Evolutionary conservation across 2,329 filamentous ascomycete genomes (phyloP).

Genomic region (Paracamarosporium sp.): DNA sequence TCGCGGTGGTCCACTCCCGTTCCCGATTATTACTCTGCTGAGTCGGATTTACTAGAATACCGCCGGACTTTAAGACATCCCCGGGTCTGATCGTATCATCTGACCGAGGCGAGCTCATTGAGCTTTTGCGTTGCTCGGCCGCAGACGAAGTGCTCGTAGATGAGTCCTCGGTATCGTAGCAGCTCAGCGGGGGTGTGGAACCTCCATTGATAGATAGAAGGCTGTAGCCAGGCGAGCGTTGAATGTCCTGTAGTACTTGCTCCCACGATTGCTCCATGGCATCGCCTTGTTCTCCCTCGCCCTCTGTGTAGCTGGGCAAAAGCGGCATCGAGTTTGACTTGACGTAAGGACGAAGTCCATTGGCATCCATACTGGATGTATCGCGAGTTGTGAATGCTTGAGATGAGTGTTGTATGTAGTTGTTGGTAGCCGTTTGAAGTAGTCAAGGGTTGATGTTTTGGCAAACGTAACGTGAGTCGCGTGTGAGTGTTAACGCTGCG

Average conservation of each 20-base stretch:
- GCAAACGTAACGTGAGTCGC: neutral
- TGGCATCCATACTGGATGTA: neutral
- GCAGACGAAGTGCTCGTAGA: too few relatives aligned
- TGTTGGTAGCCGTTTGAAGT: neutral
- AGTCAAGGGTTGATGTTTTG: neutral
- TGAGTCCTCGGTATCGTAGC: neutral
- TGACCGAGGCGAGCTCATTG: neutral
- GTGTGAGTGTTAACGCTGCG: neutral
- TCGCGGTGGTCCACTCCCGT: neutral
- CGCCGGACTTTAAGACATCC: neutral
- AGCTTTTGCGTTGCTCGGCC: neutral
- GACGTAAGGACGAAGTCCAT: neutral
- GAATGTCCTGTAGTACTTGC: neutral
- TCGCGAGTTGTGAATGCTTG: neutral
- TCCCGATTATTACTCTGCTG: too few relatives aligned
- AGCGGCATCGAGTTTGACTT: slow-evolving; percentile 3
- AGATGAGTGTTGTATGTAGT: neutral
- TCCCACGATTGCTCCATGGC: neutral
- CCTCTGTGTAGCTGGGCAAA: neutral
- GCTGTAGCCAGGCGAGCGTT: slow-evolving; percentile 2
- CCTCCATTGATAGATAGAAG: neutral
- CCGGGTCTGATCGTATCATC: slow-evolving; percentile 5
- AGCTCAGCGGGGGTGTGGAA: neutral
- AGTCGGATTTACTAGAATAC: neutral
- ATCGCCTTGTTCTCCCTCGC: neutral